A percentile compares a stretch with the other conserved stretches of the same genome.
Evolutionary conservation across 2,329 filamentous ascomycete species (phyloP).

Genomic region (Fusarium luffae): DNA sequence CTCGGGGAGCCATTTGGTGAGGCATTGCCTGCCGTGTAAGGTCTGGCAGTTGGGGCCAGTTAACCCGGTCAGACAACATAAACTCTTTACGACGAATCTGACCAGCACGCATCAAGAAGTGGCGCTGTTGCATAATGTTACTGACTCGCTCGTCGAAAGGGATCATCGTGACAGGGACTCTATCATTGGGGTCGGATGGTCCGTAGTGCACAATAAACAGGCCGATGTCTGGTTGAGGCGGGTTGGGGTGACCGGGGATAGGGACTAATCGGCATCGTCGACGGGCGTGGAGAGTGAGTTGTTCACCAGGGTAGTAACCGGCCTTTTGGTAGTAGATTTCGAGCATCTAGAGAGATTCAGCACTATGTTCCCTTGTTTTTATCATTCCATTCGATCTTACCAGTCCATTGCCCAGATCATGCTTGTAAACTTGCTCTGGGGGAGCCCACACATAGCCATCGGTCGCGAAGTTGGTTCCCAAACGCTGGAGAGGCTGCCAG

Average conservation of each 20-base stretch:
- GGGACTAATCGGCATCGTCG: conserved; percentile 86
- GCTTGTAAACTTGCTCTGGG: conserved; percentile 79
- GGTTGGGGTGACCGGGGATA: conserved; percentile 75
- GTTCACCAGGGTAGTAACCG: conserved; percentile 82
- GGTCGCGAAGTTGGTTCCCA: conserved; percentile 81
- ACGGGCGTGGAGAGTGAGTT: conserved; percentile 79
- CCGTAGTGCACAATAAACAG: conserved; percentile 95
- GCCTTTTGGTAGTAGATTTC: conserved; percentile 87
- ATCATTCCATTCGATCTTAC: conserved; percentile 52
- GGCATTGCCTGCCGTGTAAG: conserved; percentile 63
- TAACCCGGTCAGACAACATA: conserved; percentile 88
- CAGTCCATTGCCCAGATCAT: conserved; percentile 73
- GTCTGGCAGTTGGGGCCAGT: conserved; percentile 85
- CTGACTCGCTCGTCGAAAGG: conserved; percentile 72
- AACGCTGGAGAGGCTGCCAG: conserved; percentile 83
- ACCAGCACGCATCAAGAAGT: conserved; percentile 77
- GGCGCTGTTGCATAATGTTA: conserved; percentile 68
- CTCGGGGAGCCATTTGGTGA: conserved; percentile 57
- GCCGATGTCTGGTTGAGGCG: conserved; percentile 78
- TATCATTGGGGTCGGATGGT: conserved; percentile 77
- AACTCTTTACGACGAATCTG: conserved; percentile 92
- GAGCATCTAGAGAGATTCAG: conserved; percentile 69
- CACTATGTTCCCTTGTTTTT: background rate
- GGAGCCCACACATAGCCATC: conserved; percentile 95
- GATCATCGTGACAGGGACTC: conserved; percentile 75